Percentiles rank a stretch among this genome's conserved stretches.
phyloP scores from a whole-genome alignment of 176 grass and related monocot species.

The Saccharum officinarum region DNA sequence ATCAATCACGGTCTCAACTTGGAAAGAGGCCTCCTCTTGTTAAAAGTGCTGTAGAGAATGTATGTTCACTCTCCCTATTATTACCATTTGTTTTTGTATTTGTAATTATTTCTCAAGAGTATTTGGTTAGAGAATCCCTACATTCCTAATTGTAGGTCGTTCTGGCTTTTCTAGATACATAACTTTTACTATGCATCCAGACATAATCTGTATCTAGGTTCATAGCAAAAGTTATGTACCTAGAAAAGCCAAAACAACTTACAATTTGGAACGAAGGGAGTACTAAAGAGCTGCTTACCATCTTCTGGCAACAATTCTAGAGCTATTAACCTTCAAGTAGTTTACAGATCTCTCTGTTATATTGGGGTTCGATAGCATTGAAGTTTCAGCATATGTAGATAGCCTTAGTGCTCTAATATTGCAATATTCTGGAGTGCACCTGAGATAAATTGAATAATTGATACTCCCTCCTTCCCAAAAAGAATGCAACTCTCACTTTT shows the following conservation, averaged over 20 bases:
- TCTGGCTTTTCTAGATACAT: too few species aligned
- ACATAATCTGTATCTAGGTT: too few species aligned
- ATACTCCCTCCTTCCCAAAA: neutral
- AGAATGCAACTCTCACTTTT: neutral
- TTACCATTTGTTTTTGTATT: neutral
- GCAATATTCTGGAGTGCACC: neutral
- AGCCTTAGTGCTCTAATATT: constrained; percentile 16
- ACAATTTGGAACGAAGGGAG: neutral
- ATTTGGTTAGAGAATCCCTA: too few species aligned
- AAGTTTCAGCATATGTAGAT: constrained; percentile 14
- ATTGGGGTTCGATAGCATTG: neutral
- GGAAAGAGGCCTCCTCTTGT: constrained; percentile 69
- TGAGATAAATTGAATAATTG: constrained; percentile 2
- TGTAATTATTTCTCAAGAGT: neutral
- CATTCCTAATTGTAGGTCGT: too few species aligned
- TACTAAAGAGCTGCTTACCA: neutral
- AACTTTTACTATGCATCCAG: too few species aligned
- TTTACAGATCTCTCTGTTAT: constrained; percentile 19
- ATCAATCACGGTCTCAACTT: constrained; percentile 79
- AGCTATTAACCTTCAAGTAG: constrained; percentile 2
- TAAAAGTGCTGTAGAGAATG: constrained; percentile 39
- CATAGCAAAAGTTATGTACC: neutral
- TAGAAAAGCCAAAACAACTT: neutral
- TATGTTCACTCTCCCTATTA: constrained; percentile 28
- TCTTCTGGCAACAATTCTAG: neutral